phyloP scores from a whole-genome alignment of 257 asterid genomes.

The Vinca minor region DNA sequence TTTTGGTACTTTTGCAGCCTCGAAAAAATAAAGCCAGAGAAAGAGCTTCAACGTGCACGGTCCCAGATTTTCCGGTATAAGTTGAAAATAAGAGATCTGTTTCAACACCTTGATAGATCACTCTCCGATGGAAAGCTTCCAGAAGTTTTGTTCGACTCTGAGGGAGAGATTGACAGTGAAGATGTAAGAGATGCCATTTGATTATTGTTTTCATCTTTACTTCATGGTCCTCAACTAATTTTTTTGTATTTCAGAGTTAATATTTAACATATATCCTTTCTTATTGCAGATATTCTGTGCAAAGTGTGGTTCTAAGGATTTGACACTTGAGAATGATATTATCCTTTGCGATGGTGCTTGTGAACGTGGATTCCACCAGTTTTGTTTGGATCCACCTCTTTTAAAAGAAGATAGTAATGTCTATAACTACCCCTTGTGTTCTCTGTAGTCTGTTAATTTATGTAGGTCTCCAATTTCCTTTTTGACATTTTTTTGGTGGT shows the following conservation, averaged over 20 bases:
- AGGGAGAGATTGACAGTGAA: slow-evolving; percentile 91
- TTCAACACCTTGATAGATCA: slow-evolving; percentile 60
- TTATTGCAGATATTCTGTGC: slow-evolving; percentile 91
- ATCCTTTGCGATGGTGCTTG: slow-evolving; percentile 94
- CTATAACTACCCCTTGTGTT: slow-evolving; percentile 17
- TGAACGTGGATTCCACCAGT: slow-evolving; percentile 96
- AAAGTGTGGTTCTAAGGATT: slow-evolving; percentile 81
- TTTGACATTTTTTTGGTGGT: slow-evolving; percentile 17
- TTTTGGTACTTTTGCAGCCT: slow-evolving; percentile 47
- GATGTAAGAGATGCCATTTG: slow-evolving; percentile 56
- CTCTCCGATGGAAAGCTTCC: slow-evolving; percentile 78
- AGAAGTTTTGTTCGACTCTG: slow-evolving; percentile 57
- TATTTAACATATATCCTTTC: slow-evolving; percentile 16
- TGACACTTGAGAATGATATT: slow-evolving; percentile 80
- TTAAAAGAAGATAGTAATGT: slow-evolving; percentile 65
- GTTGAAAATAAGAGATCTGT: slow-evolving; percentile 69
- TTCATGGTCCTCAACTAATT: background rate
- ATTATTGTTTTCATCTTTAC: slow-evolving; percentile 1
- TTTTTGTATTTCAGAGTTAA: slow-evolving; percentile 12
- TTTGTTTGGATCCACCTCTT: slow-evolving; percentile 92
- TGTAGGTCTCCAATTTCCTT: slow-evolving; percentile 4
- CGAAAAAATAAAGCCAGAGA: slow-evolving; percentile 94
- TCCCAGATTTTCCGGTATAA: slow-evolving; percentile 72
- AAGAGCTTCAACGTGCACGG: slow-evolving; percentile 89
- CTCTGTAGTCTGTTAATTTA: slow-evolving; percentile 8